Evolutionary conservation across 2,329 filamentous ascomycete genomes (phyloP).

Genomic region (Epichloe brachyelytri): DNA sequence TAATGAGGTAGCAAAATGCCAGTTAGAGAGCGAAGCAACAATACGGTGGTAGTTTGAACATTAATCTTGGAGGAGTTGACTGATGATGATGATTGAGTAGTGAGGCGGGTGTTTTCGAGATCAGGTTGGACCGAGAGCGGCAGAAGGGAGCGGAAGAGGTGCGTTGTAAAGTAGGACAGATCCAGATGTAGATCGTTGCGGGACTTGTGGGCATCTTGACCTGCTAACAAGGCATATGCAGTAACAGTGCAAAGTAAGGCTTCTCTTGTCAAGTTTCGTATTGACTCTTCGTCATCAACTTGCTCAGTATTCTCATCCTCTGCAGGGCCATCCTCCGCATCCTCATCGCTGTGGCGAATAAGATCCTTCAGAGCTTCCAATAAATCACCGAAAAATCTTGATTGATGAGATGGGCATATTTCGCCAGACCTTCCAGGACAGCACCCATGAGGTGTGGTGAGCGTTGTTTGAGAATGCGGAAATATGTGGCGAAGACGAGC

Average conservation of each 20-base stretch:
- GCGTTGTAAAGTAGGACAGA: constrained; percentile 85
- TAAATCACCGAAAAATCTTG: constrained; percentile 97
- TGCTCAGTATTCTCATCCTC: constrained; percentile 25
- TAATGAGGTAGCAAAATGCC: constrained; percentile 66
- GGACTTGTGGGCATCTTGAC: constrained; percentile 82
- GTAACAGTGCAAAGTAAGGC: constrained; percentile 89
- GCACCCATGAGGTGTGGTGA: constrained; percentile 86
- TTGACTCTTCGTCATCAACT: constrained; percentile 31
- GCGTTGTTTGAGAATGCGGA: constrained; percentile 79
- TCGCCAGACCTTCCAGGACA: constrained; percentile 83
- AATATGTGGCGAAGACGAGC: constrained; percentile 89
- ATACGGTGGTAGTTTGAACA: constrained; percentile 84
- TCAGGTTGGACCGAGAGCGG: constrained; percentile 69
- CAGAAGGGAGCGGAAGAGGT: constrained; percentile 80
- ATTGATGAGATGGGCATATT: constrained; percentile 94
- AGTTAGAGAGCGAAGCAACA: constrained; percentile 76
- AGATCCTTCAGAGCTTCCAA: constrained; percentile 90
- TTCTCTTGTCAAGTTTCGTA: constrained; percentile 71
- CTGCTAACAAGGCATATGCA: constrained; percentile 88
- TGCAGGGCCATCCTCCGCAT: constrained; percentile 31
- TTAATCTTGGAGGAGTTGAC: constrained; percentile 57
- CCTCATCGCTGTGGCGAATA: constrained; percentile 59
- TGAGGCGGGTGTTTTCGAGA: constrained; percentile 58
- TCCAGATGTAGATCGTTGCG: constrained; percentile 75
- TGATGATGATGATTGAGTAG: constrained; percentile 22